These are phyloP conservation scores for Paecilomyces variotii DNA, from an alignment of 2,329 filamentous ascomycete species.

Conservation along the genomic window DNA sequence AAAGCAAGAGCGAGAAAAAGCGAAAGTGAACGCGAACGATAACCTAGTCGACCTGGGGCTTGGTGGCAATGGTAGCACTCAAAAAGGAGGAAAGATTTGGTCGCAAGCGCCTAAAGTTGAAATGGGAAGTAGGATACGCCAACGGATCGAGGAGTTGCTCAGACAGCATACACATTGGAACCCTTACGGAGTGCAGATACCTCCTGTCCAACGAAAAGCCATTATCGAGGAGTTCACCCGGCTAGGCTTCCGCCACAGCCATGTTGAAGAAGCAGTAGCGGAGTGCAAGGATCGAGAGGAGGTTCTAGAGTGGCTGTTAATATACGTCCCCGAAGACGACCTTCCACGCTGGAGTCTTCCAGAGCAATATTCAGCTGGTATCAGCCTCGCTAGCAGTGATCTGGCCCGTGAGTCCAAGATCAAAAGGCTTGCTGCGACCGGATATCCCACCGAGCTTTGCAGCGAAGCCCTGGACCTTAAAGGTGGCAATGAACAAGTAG, in stretches of 20 bases:
- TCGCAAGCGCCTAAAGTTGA: constrained; percentile 84
- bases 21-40: constrained; percentile 56
- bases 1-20: constrained; percentile 58
- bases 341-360: constrained; percentile 88
- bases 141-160: constrained; percentile 71
- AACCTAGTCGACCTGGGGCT: constrained; percentile 51
- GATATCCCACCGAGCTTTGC: constrained; percentile 80
- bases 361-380: constrained; percentile 82
- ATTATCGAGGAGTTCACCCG: constrained; percentile 66
- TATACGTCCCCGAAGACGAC: constrained; percentile 95
- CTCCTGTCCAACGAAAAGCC: constrained; percentile 45
- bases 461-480: constrained; percentile 65
- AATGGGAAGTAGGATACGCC: constrained; percentile 74
- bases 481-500: constrained; percentile 62
- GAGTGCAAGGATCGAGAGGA: constrained; percentile 90
- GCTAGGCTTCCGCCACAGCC: constrained; percentile 82
- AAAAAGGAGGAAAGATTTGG: constrained; percentile 64
- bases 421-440: constrained; percentile 70
- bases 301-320: constrained; percentile 87
- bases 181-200: constrained; percentile 62
- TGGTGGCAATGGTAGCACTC: constrained; percentile 22
- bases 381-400: constrained; percentile 76
- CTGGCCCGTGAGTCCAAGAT: constrained; percentile 73
- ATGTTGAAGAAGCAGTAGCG: constrained; percentile 77
- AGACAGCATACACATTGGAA: constrained; percentile 81